Percentiles rank a stretch among this genome's conserved stretches.
Evolutionary conservation across 257 asterid species (phyloP).

Genomic region (Solanum medicagineum): DNA sequence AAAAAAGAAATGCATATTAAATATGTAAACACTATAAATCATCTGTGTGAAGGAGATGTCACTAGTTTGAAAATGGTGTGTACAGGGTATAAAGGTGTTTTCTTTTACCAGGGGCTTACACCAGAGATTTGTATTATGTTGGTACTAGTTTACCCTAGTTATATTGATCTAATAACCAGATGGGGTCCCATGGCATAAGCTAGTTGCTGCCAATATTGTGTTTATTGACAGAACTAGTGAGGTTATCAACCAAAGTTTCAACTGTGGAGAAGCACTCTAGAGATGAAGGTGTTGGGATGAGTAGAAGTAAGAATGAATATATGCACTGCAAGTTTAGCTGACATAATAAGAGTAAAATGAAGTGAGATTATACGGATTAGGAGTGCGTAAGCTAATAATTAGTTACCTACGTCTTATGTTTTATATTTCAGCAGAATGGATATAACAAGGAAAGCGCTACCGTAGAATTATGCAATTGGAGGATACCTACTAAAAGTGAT

Average conservation of each 20-base stretch:
- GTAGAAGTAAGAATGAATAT: background rate
- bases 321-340: background rate
- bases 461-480: background rate
- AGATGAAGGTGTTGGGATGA: background rate
- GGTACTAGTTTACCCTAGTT: background rate
- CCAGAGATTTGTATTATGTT: background rate
- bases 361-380: background rate
- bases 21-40: background rate
- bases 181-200: background rate
- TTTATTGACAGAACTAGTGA: background rate
- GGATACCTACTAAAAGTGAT: background rate
- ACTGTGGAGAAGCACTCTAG: background rate
- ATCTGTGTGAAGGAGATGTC: background rate
- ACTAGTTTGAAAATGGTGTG: background rate
- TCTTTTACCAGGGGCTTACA: background rate
- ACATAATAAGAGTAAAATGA: background rate
- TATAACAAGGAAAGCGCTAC: background rate
- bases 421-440: background rate
- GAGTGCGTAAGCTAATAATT: background rate
- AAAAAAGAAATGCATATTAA: background rate
- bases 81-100: background rate
- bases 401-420: background rate
- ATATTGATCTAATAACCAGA: background rate
- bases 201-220: background rate
- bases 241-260: background rate